Evolutionary conservation across 768 basidiomycete genomes (phyloP).

Genomic region (Kwoniella sp.): DNA sequence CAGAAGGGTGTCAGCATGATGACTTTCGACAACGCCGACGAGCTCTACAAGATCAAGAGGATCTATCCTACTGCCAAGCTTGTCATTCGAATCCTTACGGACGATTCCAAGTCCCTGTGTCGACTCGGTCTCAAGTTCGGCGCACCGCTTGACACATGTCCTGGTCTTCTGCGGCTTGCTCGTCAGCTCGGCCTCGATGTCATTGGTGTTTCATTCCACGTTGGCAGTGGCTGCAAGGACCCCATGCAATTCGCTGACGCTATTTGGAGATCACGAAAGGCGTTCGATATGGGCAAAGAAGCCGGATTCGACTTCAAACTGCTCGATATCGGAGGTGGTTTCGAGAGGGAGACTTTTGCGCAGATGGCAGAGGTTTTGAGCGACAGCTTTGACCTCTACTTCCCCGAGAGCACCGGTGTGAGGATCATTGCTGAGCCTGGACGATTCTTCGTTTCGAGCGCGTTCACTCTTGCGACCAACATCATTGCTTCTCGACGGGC

Average conservation of each 20-base stretch:
- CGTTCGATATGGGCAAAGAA: conserved; percentile 82
- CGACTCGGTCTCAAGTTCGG: conserved; percentile 94
- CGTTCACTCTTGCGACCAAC: conserved; percentile 88
- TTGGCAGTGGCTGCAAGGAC: conserved; percentile 95
- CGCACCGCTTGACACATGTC: conserved; percentile 79
- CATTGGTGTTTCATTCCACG: conserved; percentile 95
- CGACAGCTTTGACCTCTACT: conserved; percentile 72
- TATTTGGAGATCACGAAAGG: conserved; percentile 73
- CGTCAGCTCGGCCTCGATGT: conserved; percentile 78
- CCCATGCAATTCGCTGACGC: conserved; percentile 87
- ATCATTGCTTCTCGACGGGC: conserved; percentile 79
- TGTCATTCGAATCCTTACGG: conserved; percentile 92
- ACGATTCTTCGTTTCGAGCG: conserved; percentile 78
- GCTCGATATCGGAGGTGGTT: conserved; percentile 94
- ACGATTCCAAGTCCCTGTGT: conserved; percentile 92
- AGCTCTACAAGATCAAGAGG: conserved; percentile 87
- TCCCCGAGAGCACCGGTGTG: conserved; percentile 66
- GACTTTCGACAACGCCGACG: conserved; percentile 98
- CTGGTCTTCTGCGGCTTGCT: conserved; percentile 75
- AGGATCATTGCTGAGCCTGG: conserved; percentile 95
- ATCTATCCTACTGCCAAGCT: conserved; percentile 78
- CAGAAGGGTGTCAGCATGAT: conserved; percentile 80
- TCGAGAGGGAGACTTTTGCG: conserved; percentile 85
- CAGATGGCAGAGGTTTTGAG: conserved; percentile 71
- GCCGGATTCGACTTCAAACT: conserved; percentile 79